Percentiles rank a stretch among this genome's conserved stretches.
These are phyloP conservation scores for Bryum argenteum DNA, from an alignment of 225 moss, liverwort and hornwort species.

Conservation along the genomic window DNA sequence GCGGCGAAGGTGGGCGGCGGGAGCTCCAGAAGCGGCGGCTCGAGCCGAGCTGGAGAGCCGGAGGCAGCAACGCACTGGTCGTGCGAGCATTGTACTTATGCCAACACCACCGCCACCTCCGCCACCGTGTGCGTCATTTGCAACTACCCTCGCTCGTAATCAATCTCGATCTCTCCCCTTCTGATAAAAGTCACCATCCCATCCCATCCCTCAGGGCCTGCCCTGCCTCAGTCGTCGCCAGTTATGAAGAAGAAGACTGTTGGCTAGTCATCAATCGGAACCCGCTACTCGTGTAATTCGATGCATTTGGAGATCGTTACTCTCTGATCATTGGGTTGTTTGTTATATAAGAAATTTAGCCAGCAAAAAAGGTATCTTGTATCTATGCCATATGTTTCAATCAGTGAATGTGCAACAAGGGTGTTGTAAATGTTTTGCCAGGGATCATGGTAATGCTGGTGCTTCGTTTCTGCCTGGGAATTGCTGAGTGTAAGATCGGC, in stretches of 20 bases:
- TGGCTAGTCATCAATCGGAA: conserved; percentile 30
- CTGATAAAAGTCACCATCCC: conserved; percentile 11
- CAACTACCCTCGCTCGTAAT: conserved; percentile 58
- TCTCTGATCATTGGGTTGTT: conserved; percentile 35
- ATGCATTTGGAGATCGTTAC: conserved; percentile 26
- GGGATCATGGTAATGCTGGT: too few relatives aligned
- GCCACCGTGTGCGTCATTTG: conserved; percentile 58
- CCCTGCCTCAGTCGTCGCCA: conserved; percentile 18
- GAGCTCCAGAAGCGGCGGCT: conserved; percentile 53
- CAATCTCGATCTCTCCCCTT: conserved; percentile 13
- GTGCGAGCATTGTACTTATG: conserved; percentile 74
- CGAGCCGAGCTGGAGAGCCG: conserved; percentile 56
- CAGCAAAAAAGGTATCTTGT: conserved; percentile 29
- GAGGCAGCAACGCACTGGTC: conserved; percentile 65
- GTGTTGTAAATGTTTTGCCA: too few relatives aligned
- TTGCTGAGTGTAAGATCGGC: too few relatives aligned
- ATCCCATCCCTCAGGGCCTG: conserved; percentile 2
- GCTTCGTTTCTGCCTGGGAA: too few relatives aligned
- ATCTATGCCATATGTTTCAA: conserved; percentile 32
- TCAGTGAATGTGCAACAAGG: too few relatives aligned
- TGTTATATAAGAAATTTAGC: conserved; percentile 34
- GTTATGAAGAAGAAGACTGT: conserved; percentile 22
- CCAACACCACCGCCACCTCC: conserved; percentile 54
- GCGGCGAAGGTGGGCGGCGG: conserved; percentile 55
- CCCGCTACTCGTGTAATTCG: conserved; percentile 21